Evolutionary conservation across 305 asterid genomes (phyloP).

Genomic region (Vinca major): DNA sequence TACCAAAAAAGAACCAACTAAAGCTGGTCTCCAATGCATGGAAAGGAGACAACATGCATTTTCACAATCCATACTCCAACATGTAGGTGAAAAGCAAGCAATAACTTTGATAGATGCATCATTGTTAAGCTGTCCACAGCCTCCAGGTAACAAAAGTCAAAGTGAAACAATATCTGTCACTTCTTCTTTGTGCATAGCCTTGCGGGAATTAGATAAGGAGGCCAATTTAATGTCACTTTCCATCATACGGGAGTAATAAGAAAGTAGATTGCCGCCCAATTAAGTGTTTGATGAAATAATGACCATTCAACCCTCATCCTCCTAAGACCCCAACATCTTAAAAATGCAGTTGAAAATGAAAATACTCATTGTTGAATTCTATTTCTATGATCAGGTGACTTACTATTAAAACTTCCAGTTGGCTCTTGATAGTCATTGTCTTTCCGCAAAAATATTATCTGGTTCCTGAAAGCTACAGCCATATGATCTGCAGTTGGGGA

Average conservation of each 20-base stretch:
- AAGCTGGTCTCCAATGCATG: not conserved
- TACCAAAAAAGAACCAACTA: not conserved
- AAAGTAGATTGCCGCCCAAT: not conserved
- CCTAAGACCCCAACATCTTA: not conserved
- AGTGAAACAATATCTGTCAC: not conserved
- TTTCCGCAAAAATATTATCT: constrained; percentile 65
- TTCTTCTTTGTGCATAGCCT: not conserved
- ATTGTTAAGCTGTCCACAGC: not conserved
- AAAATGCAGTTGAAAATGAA: not conserved
- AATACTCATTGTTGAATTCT: no score
- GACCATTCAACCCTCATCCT: not conserved
- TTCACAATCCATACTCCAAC: not conserved
- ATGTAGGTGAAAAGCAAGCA: not conserved
- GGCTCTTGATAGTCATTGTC: constrained; percentile 79
- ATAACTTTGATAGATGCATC: constrained; percentile 1
- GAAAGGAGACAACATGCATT: not conserved
- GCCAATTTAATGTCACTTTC: not conserved
- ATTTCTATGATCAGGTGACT: constrained; percentile 21
- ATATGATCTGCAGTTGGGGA: constrained; percentile 70
- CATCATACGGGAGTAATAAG: not conserved
- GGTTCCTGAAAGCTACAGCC: constrained; percentile 79
- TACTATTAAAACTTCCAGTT: constrained; percentile 67
- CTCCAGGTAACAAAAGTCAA: not conserved
- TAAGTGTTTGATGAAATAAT: not conserved
- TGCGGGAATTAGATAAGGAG: not conserved